phyloP scores from a whole-genome alignment of 2,329 filamentous ascomycete species.

The Aspergillus proliferans region DNA sequence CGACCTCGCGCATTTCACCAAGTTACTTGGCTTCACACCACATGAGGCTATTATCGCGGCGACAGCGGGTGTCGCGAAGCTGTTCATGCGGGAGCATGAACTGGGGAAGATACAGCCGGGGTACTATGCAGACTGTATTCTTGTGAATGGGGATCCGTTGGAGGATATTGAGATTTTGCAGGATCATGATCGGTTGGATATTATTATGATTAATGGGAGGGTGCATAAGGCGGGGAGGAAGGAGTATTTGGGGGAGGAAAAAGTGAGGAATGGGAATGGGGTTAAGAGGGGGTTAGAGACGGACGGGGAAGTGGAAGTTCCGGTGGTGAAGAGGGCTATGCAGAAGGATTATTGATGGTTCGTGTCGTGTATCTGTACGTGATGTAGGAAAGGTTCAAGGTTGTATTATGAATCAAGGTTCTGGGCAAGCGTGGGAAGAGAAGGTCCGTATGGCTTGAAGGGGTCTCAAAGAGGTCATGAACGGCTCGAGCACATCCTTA shows the following conservation, averaged over 20 bases:
- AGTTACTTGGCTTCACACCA: conserved; percentile 37
- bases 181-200: conserved; percentile 34
- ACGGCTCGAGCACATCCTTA: too few species aligned
- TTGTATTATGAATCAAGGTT: neutral
- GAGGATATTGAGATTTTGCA: conserved; percentile 36
- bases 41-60: conserved; percentile 38
- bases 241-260: neutral
- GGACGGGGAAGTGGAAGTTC: neutral
- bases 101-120: conserved; percentile 37
- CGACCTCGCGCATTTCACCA: conserved; percentile 40
- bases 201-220: conserved; percentile 42
- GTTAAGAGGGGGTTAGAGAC: neutral
- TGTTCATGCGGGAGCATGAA: conserved; percentile 26
- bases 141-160: conserved; percentile 41
- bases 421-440: neutral
- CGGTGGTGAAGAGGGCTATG: conserved; percentile 1
- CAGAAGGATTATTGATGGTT: neutral
- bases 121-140: conserved; percentile 38
- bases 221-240: conserved; percentile 30
- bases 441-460: too few species aligned
- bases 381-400: too few species aligned
- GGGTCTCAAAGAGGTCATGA: too few species aligned
- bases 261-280: neutral
- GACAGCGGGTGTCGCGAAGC: conserved; percentile 30
- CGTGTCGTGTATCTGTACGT: neutral